phyloP scores from a whole-genome alignment of 352 stramenopile species.

The Globisporangium camurandrum region DNA sequence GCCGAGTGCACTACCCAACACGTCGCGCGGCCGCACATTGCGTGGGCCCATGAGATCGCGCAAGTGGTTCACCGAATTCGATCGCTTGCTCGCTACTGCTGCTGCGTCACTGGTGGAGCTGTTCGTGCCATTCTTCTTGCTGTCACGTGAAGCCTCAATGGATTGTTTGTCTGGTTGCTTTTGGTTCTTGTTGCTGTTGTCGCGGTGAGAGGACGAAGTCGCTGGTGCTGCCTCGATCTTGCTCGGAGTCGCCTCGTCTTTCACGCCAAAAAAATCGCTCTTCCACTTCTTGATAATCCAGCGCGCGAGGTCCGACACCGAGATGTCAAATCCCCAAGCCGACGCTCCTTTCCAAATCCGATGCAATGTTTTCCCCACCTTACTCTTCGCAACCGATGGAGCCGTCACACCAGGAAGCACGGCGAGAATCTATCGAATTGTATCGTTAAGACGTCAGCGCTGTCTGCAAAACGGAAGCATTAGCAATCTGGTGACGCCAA shows the following conservation, averaged over 20 bases:
- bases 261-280: slow-evolving; percentile 15
- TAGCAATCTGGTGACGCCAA: background rate
- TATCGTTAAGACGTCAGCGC: too few species aligned
- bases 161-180: background rate
- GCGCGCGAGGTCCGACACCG: slow-evolving; percentile 31
- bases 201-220: background rate
- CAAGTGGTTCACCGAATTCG: slow-evolving; percentile 58
- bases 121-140: slow-evolving; percentile 6
- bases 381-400: slow-evolving; percentile 29
- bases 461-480: slow-evolving; percentile 4
- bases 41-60: slow-evolving; percentile 40
- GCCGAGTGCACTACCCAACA: slow-evolving; percentile 26
- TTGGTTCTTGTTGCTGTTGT: slow-evolving; percentile 5
- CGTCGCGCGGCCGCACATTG: slow-evolving; percentile 22
- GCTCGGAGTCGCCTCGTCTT: too few species aligned
- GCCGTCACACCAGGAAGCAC: slow-evolving; percentile 48
- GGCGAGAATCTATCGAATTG: slow-evolving; percentile 49
- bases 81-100: slow-evolving; percentile 13
- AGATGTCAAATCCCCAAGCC: slow-evolving; percentile 14
- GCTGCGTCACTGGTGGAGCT: background rate
- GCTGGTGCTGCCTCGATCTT: background rate
- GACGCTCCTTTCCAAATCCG: slow-evolving; percentile 26
- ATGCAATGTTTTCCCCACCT: slow-evolving; percentile 44
- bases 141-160: slow-evolving; percentile 4
- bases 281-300: slow-evolving; percentile 64